phyloP scores from a whole-genome alignment of 2,329 filamentous ascomycete species.

The Aspergillus pseudoviridinutans region DNA sequence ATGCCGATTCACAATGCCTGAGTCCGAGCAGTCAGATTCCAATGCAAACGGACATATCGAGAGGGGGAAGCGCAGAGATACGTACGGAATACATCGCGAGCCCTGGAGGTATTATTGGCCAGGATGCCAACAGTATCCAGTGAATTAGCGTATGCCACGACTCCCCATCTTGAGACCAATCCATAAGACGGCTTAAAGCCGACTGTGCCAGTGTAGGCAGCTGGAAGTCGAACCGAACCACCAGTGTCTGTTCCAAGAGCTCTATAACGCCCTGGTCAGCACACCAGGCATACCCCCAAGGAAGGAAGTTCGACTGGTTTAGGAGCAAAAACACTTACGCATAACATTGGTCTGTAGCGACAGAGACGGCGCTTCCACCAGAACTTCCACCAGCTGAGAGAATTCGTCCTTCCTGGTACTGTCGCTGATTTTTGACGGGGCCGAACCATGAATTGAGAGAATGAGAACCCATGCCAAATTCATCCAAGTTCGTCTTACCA shows the following conservation, averaged over 20 bases:
- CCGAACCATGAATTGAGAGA: slow-evolving; percentile 66
- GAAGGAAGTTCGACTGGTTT: neutral
- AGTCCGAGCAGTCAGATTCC: slow-evolving; percentile 28
- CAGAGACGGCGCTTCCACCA: slow-evolving; percentile 85
- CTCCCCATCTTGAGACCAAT: slow-evolving; percentile 76
- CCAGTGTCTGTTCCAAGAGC: slow-evolving; percentile 93
- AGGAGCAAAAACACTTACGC: slow-evolving; percentile 40
- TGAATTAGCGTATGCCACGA: slow-evolving; percentile 89
- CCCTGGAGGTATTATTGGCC: slow-evolving; percentile 50
- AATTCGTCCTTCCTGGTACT: slow-evolving; percentile 31
- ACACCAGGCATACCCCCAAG: slow-evolving; percentile 1
- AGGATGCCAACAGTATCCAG: slow-evolving; percentile 85
- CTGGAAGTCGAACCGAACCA: slow-evolving; percentile 80
- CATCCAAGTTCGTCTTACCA: slow-evolving; percentile 90
- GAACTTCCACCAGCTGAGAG: slow-evolving; percentile 83
- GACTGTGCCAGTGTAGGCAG: slow-evolving; percentile 76
- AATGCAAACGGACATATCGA: neutral
- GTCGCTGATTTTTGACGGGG: slow-evolving; percentile 54
- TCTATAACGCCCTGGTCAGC: slow-evolving; percentile 28
- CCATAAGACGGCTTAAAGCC: slow-evolving; percentile 94
- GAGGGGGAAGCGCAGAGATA: slow-evolving; percentile 21
- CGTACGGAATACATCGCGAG: slow-evolving; percentile 51
- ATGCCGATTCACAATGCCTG: slow-evolving; percentile 52
- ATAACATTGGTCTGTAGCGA: slow-evolving; percentile 61
- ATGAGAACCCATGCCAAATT: slow-evolving; percentile 93